phyloP scores from a whole-genome alignment of 306 rosid genomes.

The Begonia peltatifolia region DNA sequence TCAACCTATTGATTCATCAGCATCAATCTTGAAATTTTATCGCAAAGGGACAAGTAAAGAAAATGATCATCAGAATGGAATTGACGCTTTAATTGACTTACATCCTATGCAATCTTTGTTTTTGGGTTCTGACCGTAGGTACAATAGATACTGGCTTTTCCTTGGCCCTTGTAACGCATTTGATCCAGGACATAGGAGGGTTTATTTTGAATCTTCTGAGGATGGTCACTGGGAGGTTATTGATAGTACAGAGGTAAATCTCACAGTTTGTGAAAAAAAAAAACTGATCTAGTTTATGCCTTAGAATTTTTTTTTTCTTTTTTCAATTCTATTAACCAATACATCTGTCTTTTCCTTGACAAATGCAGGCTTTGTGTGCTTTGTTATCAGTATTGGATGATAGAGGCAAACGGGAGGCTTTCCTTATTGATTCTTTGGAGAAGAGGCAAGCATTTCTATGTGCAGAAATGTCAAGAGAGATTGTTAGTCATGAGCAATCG shows the following conservation, averaged over 20 bases:
- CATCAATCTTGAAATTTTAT: conserved; percentile 26
- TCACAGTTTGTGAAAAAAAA: too few relatives aligned
- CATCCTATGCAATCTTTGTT: conserved; percentile 89
- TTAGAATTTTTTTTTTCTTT: background rate
- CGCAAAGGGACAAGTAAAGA: conserved; percentile 15
- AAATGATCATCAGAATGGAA: conserved; percentile 17
- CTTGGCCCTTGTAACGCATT: conserved; percentile 69
- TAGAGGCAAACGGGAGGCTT: conserved; percentile 90
- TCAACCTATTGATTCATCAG: conserved; percentile 57
- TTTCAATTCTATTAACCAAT: background rate
- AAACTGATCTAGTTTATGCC: too few relatives aligned
- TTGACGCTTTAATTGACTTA: conserved; percentile 16
- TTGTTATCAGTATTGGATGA: conserved; percentile 79
- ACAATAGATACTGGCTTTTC: conserved; percentile 97
- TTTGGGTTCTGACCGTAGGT: conserved; percentile 95
- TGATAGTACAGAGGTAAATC: conserved; percentile 68
- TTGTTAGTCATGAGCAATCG: conserved; percentile 12
- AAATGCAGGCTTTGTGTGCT: conserved; percentile 54
- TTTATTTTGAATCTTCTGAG: conserved; percentile 94
- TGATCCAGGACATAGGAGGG: conserved; percentile 95
- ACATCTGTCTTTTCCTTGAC: conserved; percentile 5
- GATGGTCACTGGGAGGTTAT: conserved; percentile 98
- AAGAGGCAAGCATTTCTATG: conserved; percentile 45
- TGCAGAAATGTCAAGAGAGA: conserved; percentile 44
- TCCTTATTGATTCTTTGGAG: conserved; percentile 70